Percentiles rank a stretch among this genome's conserved stretches.
Evolutionary conservation across 2,329 filamentous ascomycete species (phyloP).

Genomic region (Apiospora koreana): DNA sequence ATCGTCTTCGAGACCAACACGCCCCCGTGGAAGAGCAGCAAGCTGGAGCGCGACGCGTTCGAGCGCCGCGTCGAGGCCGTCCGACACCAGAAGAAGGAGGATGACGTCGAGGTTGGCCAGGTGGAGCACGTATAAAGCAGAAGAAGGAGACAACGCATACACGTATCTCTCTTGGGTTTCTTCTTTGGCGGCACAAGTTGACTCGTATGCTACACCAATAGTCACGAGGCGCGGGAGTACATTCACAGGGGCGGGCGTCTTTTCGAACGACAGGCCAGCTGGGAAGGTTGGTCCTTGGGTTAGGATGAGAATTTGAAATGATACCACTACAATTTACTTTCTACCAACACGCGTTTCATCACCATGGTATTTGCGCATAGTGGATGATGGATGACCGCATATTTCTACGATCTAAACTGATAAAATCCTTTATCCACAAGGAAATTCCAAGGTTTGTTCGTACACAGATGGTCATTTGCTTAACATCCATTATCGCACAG

Average conservation of each 20-base stretch:
- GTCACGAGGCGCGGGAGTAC: background rate
- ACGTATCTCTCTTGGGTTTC: background rate
- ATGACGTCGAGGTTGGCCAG: background rate
- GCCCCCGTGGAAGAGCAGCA: constrained; percentile 15
- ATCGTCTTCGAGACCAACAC: constrained; percentile 47
- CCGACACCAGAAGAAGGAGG: constrained; percentile 1
- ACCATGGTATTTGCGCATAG: no score
- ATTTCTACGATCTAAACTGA: no score
- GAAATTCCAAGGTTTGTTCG: no score
- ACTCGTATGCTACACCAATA: background rate
- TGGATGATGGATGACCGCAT: no score
- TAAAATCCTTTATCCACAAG: no score
- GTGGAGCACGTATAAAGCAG: background rate
- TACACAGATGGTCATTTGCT: no score
- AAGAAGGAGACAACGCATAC: background rate
- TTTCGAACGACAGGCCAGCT: background rate
- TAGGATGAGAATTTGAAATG: background rate
- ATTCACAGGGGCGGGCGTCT: background rate
- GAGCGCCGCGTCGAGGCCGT: constrained; percentile 24
- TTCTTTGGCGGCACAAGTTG: background rate
- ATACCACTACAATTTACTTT: background rate
- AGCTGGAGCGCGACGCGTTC: constrained; percentile 15
- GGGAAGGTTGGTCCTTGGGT: background rate
- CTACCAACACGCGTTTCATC: background rate
- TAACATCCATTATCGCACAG: no score